Percentiles rank a stretch among this genome's conserved stretches.
These are phyloP conservation scores for Amoeboradix gromovi DNA, from an alignment of 371 early-diverging fungal genomes.

Conservation along the genomic window DNA sequence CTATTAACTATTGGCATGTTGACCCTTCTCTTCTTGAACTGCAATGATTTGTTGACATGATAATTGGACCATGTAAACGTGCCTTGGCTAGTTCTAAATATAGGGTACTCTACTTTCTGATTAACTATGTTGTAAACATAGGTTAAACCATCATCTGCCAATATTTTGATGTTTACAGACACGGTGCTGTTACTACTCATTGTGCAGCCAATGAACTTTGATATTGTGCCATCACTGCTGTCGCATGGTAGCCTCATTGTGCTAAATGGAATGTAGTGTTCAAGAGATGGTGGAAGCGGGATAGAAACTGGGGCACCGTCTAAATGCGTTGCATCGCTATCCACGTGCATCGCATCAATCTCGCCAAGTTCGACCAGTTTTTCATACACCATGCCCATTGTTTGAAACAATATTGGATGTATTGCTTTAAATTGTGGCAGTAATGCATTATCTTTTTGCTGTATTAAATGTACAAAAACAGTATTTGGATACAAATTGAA, in stretches of 20 bases:
- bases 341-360: no score
- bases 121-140: not conserved
- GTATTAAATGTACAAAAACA: not conserved
- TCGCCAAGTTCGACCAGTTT: no score
- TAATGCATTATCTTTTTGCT: not conserved
- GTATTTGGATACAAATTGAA: not conserved
- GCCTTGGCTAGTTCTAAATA: not conserved
- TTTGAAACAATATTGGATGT: not conserved
- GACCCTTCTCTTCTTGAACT: not conserved
- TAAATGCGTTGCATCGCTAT: no score
- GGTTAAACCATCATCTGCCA: not conserved
- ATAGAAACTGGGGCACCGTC: no score
- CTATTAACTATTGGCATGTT: not conserved
- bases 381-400: not conserved
- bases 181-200: no score
- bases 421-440: not conserved
- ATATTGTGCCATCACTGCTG: no score
- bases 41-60: not conserved
- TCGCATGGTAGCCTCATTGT: no score
- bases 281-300: no score
- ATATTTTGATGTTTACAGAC: no score
- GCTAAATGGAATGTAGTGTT: no score
- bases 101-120: not conserved
- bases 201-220: no score
- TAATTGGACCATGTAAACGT: not conserved